Evolutionary conservation across 1,139 yeast genomes (phyloP), one percentile per base, ranked within the genome.

Genomic region (Candida labiduridarum): DNA sequence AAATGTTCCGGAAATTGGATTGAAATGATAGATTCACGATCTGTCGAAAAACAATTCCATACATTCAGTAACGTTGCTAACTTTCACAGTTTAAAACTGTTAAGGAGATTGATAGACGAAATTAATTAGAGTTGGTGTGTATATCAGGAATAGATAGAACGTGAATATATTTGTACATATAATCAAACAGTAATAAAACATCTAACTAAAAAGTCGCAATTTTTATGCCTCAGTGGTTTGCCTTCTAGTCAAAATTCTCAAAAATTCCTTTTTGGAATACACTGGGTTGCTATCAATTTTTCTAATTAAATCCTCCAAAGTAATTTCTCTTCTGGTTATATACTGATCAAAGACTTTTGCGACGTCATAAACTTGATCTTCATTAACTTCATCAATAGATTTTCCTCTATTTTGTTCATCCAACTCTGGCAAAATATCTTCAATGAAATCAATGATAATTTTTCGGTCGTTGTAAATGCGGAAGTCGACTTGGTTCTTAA

Each of bases 1-100:
- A 72, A 79, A 36, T 95, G 99, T 65, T 91, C 99, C 0, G 99
- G 99, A 3, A 66, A 70, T 34, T 94, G 97, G 96, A 71, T 68
- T 1, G 87, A 83, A 49, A 83, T 89, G 0, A 64, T 85, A 22
- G 64, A 76, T 11, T 71, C 75, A 47, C 68, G 64, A 2, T 79
- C 76, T 0, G 64, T 90, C 6, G 69, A 72, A 31, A 70, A 70
- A 46, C 73, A 73, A 48, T 61, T 85, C 6, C 68, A 67, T 11
- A 74, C 83, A 0, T 89, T 79, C 64, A 69, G 69, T 25, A 84
- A 82, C 51, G 84, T 90, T 18, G 83, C 95, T 0, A 68, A 71
- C 14, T 79, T 68, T 49, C 89, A 81, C 65, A 85, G 83, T 34
- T 73, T 91, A 57, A 82, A 80, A 51, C 66, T 89, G 49, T 67